A percentile compares a stretch with the other conserved stretches of the same genome.
Evolutionary conservation across 306 rosid species (phyloP).

Genomic region (Astragalus membranaceus): DNA sequence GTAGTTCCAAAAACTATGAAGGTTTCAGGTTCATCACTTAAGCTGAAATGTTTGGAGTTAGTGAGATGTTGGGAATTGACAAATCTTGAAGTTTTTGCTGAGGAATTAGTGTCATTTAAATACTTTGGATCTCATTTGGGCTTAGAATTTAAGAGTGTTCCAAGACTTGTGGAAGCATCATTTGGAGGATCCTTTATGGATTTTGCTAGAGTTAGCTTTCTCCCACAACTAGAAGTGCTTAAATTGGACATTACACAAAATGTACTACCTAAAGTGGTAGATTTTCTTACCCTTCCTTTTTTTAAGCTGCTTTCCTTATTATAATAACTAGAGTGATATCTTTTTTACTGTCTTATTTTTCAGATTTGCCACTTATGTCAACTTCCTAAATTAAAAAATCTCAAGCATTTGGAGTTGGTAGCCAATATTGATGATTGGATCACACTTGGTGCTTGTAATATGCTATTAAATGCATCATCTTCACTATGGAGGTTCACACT

Average conservation of each 20-base stretch:
- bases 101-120: slow-evolving; percentile 20
- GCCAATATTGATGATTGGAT: slow-evolving; percentile 14
- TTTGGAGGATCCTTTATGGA: slow-evolving; percentile 26
- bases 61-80: slow-evolving; percentile 18
- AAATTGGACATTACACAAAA: slow-evolving; percentile 29
- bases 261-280: slow-evolving; percentile 16
- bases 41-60: slow-evolving; percentile 18
- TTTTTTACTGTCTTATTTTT: neutral
- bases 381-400: slow-evolving; percentile 18
- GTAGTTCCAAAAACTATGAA: slow-evolving; percentile 22
- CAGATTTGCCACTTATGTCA: slow-evolving; percentile 21
- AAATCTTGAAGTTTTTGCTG: slow-evolving; percentile 25
- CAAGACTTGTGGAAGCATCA: slow-evolving; percentile 28
- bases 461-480: slow-evolving; percentile 26
- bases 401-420: slow-evolving; percentile 28
- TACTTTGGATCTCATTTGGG: slow-evolving; percentile 24
- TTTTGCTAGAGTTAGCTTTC: slow-evolving; percentile 14
- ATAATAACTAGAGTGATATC: neutral
- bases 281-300: neutral
- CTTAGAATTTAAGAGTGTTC: slow-evolving; percentile 14
- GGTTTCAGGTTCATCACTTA: slow-evolving; percentile 19
- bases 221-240: slow-evolving; percentile 25
- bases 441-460: slow-evolving; percentile 6
- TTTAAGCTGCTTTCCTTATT: neutral
- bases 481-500: slow-evolving; percentile 25